Conservation (phyloP, 495 filamentous ascomycete species). For the Aspergillus asperescens region DNA sequence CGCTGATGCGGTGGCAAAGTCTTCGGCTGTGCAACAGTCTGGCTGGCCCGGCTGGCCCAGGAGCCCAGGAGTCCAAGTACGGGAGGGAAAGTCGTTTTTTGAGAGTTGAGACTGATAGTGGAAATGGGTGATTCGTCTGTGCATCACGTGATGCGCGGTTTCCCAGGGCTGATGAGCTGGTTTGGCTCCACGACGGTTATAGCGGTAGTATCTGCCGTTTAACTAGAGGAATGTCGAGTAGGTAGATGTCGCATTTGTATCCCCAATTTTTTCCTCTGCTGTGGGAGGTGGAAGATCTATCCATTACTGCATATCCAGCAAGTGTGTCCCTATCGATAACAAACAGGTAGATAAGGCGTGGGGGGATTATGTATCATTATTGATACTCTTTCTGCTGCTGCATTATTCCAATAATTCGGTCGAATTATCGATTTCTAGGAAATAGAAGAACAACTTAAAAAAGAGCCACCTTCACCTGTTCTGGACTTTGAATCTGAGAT, state of each 20-base stretch:
- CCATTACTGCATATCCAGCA: not conserved
- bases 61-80: not conserved
- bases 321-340: not conserved
- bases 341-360: not conserved
- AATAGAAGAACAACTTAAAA: not conserved
- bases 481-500: not conserved
- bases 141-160: not conserved
- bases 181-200: too few relatives aligned
- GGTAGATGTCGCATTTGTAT: not conserved
- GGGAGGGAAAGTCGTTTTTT: not conserved
- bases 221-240: not conserved
- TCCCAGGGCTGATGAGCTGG: too few relatives aligned
- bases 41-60: not conserved
- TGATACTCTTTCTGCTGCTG: too few relatives aligned
- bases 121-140: not conserved
- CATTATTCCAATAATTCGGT: too few relatives aligned
- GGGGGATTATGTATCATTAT: not conserved
- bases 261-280: not conserved
- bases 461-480: too few relatives aligned
- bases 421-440: too few relatives aligned
- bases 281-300: not conserved
- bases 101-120: not conserved
- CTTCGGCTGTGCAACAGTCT: not conserved
- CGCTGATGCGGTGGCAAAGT: constrained; percentile 5
- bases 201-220: too few relatives aligned